Evolutionary conservation across 441 rosid species (phyloP).

Genomic region (Syzygium syzygioides): DNA sequence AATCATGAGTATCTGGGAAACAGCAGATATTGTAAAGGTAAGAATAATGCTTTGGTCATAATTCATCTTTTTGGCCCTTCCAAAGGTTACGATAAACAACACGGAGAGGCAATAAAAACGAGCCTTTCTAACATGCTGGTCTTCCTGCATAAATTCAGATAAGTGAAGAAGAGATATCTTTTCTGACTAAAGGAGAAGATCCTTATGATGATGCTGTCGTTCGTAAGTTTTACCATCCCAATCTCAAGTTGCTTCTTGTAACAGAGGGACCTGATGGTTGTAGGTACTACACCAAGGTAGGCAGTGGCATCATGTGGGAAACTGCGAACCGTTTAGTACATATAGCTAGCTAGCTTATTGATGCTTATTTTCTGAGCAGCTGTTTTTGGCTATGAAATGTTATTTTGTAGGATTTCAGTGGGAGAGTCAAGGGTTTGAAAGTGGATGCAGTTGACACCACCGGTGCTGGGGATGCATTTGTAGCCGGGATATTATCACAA

Average conservation of each 20-base stretch:
- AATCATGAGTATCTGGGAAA: conserved; percentile 78
- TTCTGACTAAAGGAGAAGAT: conserved; percentile 86
- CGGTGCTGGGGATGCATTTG: conserved; percentile 99
- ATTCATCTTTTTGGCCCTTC: background rate
- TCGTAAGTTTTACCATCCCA: conserved; percentile 62
- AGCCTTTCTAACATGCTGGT: background rate
- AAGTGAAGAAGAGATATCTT: conserved; percentile 85
- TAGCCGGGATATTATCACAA: conserved; percentile 64
- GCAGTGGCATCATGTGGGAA: background rate
- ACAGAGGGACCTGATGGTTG: conserved; percentile 87
- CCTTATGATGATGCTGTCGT: conserved; percentile 84
- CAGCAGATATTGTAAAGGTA: conserved; percentile 86
- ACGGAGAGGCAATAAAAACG: background rate
- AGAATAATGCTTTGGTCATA: background rate
- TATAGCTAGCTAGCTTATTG: background rate
- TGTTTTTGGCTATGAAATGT: background rate
- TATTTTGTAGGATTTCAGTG: conserved; percentile 54
- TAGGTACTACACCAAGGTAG: conserved; percentile 90
- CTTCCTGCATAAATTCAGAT: conserved; percentile 27
- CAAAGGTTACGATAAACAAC: background rate
- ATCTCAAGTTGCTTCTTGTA: conserved; percentile 80
- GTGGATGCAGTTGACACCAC: conserved; percentile 85
- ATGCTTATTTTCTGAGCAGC: background rate
- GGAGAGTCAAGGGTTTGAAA: conserved; percentile 67
- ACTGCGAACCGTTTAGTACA: background rate